A percentile compares a stretch with the other conserved stretches of the same genome.
These are phyloP conservation scores for Paramecium tetraurelia DNA, from an alignment of 73 alveolate genomes.

Conservation along the genomic window DNA sequence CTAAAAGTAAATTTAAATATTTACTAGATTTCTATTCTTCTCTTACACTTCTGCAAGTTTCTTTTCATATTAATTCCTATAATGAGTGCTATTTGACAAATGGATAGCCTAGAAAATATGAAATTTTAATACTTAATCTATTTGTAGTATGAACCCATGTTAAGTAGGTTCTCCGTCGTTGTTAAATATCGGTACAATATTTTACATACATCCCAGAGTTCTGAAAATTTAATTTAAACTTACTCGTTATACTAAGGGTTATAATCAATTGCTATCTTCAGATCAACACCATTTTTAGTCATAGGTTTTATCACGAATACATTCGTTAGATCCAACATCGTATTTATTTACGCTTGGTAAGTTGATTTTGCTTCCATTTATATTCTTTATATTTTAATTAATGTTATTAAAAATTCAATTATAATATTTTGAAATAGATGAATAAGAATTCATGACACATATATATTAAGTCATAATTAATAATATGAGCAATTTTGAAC, in stretches of 20 bases:
- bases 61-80: constrained; percentile 1
- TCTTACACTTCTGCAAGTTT: not conserved
- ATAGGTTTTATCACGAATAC: not conserved
- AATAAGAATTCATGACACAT: not conserved
- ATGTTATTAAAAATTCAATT: not conserved
- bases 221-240: not conserved
- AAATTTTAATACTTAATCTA: not conserved
- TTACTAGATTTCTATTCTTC: not conserved
- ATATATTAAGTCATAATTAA: not conserved
- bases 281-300: not conserved
- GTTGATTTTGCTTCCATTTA: not conserved
- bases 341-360: not conserved
- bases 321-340: not conserved
- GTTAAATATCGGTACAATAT: not conserved
- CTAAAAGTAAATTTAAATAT: not conserved
- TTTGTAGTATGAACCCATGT: not conserved
- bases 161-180: constrained; percentile 14
- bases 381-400: not conserved
- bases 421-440: not conserved
- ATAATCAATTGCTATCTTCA: not conserved
- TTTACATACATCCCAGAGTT: constrained; percentile 1
- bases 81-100: not conserved
- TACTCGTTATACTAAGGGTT: not conserved
- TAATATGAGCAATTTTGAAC: no score
- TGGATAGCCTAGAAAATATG: not conserved